These are phyloP conservation scores for Trichosporon coremiiforme DNA, from an alignment of 1,284 basidiomycete genomes.

Conservation along the genomic window DNA sequence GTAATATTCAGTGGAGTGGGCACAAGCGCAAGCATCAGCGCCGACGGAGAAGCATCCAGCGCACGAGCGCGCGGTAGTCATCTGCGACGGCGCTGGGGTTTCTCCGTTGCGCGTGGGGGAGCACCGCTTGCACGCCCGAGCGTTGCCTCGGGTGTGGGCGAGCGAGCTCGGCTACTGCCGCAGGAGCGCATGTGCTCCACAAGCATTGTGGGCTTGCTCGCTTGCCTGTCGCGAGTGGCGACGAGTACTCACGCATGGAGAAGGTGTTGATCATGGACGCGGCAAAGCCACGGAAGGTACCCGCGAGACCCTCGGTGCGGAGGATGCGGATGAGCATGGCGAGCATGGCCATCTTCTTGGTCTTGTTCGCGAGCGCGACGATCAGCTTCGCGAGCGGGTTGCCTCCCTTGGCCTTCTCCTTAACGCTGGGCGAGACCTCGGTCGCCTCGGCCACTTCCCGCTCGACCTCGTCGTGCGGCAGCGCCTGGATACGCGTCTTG, in stretches of 20 bases:
- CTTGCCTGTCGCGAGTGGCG: not conserved
- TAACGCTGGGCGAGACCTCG: not conserved
- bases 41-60: constrained; percentile 6
- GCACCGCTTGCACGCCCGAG: not conserved
- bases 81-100: constrained; percentile 1
- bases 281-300: constrained; percentile 88
- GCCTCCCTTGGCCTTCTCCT: constrained; percentile 49
- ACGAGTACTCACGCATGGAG: constrained; percentile 74
- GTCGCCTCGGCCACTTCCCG: constrained; percentile 17
- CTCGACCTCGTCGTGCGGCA: constrained; percentile 27
- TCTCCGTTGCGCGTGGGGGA: not conserved
- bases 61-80: constrained; percentile 1
- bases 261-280: constrained; percentile 99
- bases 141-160: not conserved
- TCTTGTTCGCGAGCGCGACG: constrained; percentile 29
- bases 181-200: no score
- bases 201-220: not conserved
- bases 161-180: constrained; percentile 1
- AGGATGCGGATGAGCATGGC: constrained; percentile 70
- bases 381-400: constrained; percentile 58
- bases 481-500: constrained; percentile 93
- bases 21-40: not conserved
- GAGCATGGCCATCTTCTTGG: constrained; percentile 60
- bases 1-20: not conserved
- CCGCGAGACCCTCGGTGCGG: constrained; percentile 74